phyloP scores from a whole-genome alignment of 306 rosid genomes.

The Mimosa bimucronata region DNA sequence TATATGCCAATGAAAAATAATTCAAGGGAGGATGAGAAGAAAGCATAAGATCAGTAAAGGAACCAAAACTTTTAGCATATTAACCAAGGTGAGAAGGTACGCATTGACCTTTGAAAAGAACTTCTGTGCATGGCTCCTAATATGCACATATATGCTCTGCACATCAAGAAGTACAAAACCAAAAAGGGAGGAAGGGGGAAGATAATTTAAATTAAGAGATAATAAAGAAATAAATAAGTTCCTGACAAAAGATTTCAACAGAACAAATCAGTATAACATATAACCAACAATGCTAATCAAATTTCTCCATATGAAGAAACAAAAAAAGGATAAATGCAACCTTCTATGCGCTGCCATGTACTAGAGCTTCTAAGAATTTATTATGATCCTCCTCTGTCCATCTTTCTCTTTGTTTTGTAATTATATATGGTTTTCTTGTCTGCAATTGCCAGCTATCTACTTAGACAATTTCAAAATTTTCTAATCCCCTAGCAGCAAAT shows the following conservation, averaged over 20 bases:
- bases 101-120: conserved; percentile 93
- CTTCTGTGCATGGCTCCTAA: conserved; percentile 99
- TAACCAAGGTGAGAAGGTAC: conserved; percentile 55
- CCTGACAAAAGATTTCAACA: conserved; percentile 20
- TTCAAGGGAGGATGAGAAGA: conserved; percentile 23
- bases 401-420: conserved; percentile 97
- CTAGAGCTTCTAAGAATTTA: conserved; percentile 91
- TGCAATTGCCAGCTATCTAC: conserved; percentile 45
- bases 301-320: conserved; percentile 10
- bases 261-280: conserved; percentile 21
- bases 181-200: conserved; percentile 17
- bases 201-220: conserved; percentile 37
- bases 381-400: conserved; percentile 99
- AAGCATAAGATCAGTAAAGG: conserved; percentile 30
- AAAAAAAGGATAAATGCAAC: conserved; percentile 40
- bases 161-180: conserved; percentile 42
- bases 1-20: conserved; percentile 13
- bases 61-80: conserved; percentile 28
- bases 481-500: conserved; percentile 17
- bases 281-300: conserved; percentile 18
- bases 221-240: conserved; percentile 32
- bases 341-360: conserved; percentile 99
- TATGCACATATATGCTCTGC: conserved; percentile 94
- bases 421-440: conserved; percentile 94
- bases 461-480: conserved; percentile 30